Conservation (phyloP, 768 basidiomycete genomes). For the Boletus sp. region DNA sequence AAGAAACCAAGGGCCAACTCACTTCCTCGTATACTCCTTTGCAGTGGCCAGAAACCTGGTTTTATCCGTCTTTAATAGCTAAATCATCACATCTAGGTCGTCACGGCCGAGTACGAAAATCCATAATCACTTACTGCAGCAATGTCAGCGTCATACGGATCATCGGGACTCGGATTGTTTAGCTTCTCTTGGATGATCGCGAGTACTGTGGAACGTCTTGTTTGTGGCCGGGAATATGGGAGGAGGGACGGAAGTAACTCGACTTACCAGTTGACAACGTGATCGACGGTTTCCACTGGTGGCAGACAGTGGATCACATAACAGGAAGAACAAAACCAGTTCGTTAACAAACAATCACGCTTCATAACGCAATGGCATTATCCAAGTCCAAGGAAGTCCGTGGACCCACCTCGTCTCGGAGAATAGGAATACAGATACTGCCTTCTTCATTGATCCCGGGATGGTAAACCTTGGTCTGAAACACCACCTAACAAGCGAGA, state of each 20-base stretch:
- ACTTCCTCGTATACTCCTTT: constrained; percentile 88
- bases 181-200: constrained; percentile 77
- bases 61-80: constrained; percentile 78
- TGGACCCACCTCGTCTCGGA: constrained; percentile 71
- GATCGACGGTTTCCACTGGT: constrained; percentile 82
- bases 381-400: constrained; percentile 1
- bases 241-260: constrained; percentile 9
- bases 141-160: constrained; percentile 86
- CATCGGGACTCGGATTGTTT: constrained; percentile 84
- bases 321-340: background rate
- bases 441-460: constrained; percentile 91
- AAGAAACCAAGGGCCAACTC: constrained; percentile 14
- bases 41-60: constrained; percentile 70
- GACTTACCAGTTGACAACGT: constrained; percentile 61
- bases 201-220: constrained; percentile 49
- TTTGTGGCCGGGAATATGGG: constrained; percentile 6
- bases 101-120: background rate
- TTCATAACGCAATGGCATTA: background rate
- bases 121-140: constrained; percentile 58
- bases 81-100: constrained; percentile 1
- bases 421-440: constrained; percentile 76
- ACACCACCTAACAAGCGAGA: constrained; percentile 56
- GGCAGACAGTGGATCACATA: constrained; percentile 4
- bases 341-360: constrained; percentile 8
- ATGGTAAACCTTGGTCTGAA: constrained; percentile 85